Base-by-base conservation (phyloP, 2,329 filamentous ascomycete species). In the Stagonosporopsis vannaccii region DNA sequence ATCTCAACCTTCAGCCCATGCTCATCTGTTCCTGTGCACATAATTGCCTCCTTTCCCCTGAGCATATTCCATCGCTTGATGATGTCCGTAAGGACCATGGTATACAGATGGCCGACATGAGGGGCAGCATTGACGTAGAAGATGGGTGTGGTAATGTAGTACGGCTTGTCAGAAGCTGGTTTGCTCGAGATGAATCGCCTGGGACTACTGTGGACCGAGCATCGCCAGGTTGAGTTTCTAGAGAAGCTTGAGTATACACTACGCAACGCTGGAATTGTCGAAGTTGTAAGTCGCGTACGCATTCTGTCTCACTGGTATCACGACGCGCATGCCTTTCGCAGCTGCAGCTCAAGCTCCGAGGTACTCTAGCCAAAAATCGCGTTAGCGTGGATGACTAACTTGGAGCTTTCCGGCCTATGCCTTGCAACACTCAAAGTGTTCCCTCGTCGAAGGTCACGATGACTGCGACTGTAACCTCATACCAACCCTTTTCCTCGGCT, bases 121-220 rank as follows among this genome's bases (percentile, higher is more conserved):
- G 95, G 95, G 41, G 91, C 92, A 51, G 93, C 91, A 84, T 99
- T 99, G 80, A 99, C 95, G 77, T 99, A 99, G 81, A 98, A 99
- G 56, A 99, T 99, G 2, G 95, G 95, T 8, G 92, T 96, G 5
- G 95, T 98, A 69, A 97, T 83, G 81, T 98, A 99, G 80, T 89
- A 97, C 8, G 94, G 92, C 80, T 98, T 98, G 58, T 62, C 52
- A 8, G 63, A 20, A n/a, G 60, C 20, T 15, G 63, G 30, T 51
- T 66, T 61, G 12, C 67, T 63, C 40, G 69, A 62, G 26, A 62
- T 44, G 41, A 56, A 59, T 28, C 62, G 67, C 45, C 42, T 59
- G 43, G 48, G 60, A 19, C 42, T 56, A 54, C 61, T 62, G 37
- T 51, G 60, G 33, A 56, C 45, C 35, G 60, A 62, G 42, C 67